phyloP scores from a whole-genome alignment of 768 basidiomycete species.

The Pholiota microspora region DNA sequence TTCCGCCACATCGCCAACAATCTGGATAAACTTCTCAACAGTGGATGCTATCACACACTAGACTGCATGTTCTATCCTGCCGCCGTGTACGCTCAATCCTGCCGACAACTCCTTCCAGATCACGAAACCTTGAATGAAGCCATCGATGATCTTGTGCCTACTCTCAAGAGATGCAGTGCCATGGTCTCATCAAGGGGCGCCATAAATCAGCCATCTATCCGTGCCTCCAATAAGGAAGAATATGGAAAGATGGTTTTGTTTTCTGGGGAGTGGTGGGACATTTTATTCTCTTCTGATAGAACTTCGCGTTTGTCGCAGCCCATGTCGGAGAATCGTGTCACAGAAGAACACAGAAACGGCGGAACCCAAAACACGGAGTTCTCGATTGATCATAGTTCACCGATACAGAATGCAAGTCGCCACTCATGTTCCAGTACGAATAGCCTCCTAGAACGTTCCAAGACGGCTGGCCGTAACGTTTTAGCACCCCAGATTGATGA shows the following conservation, averaged over 20 bases:
- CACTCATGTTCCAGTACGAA: too few species aligned
- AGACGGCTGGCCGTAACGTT: too few species aligned
- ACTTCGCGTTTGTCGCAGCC: not conserved
- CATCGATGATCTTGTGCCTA: not conserved
- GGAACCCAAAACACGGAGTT: too few species aligned
- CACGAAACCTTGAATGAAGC: not conserved
- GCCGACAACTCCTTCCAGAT: not conserved
- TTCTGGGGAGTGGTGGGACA: constrained; percentile 1
- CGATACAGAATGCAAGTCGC: too few species aligned
- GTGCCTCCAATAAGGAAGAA: not conserved
- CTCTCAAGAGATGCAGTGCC: not conserved
- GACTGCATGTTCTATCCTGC: constrained; percentile 1
- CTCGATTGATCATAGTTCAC: too few species aligned
- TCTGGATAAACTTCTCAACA: not conserved
- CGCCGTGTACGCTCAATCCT: not conserved
- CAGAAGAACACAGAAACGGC: too few species aligned
- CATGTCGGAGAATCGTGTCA: too few species aligned
- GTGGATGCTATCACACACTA: not conserved
- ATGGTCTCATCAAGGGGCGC: not conserved
- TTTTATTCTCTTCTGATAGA: not conserved
- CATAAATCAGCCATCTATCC: not conserved
- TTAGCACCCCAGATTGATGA: too few species aligned
- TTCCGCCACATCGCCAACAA: not conserved
- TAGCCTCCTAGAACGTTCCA: too few species aligned
- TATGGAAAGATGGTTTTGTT: not conserved